These are phyloP conservation scores for Whalleya microplaca DNA, from an alignment of 2,329 filamentous ascomycete genomes.

Conservation along the genomic window DNA sequence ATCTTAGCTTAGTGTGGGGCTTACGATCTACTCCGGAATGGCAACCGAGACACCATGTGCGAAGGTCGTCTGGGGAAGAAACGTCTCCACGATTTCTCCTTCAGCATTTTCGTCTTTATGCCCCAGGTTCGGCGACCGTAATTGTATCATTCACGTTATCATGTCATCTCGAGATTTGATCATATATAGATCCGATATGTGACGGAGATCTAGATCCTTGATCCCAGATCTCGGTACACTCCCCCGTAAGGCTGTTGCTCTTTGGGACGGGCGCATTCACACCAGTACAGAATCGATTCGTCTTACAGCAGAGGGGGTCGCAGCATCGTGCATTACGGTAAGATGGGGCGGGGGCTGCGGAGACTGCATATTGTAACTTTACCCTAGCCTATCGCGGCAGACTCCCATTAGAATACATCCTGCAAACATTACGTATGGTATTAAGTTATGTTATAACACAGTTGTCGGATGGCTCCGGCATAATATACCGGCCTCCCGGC, in stretches of 20 bases:
- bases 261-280: conserved; percentile 23
- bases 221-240: conserved; percentile 15
- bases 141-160: conserved; percentile 2
- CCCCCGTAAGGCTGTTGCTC: conserved; percentile 23
- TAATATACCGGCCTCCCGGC: conserved; percentile 12
- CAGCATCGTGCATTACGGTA: conserved; percentile 1
- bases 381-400: not conserved
- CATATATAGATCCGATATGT: conserved; percentile 17
- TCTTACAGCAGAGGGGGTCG: conserved; percentile 15
- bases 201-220: conserved; percentile 25
- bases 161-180: conserved; percentile 14
- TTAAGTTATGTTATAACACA: conserved; percentile 1
- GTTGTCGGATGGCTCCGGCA: conserved; percentile 20
- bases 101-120: not conserved
- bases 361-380: not conserved
- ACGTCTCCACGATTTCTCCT: not conserved
- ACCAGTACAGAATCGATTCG: conserved; percentile 12
- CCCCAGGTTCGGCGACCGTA: conserved; percentile 1
- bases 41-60: conserved; percentile 22
- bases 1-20: conserved; percentile 19
- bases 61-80: conserved; percentile 13
- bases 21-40: conserved; percentile 1
- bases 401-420: not conserved
- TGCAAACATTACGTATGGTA: conserved; percentile 20
- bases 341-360: conserved; percentile 9